Base-by-base conservation (phyloP, 192 early-diverging fungal species). In the Linnemannia zychae region DNA sequence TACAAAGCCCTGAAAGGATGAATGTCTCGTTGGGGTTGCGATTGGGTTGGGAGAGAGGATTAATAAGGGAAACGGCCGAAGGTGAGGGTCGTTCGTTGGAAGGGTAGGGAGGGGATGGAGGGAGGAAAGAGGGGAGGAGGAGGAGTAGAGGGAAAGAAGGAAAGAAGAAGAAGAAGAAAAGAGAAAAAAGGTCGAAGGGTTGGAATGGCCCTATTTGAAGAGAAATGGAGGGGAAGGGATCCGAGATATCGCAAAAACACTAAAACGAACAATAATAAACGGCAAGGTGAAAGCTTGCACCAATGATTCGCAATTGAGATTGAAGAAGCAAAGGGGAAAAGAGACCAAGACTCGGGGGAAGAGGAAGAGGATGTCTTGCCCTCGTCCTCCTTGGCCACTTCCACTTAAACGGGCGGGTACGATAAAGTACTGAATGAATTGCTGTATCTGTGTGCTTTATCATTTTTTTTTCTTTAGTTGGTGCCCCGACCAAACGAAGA, bases 251-350 rank as follows among this genome's bases (percentile, higher is more conserved):
- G 24, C 24, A 63, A 31, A 63, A 13, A 60, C 28, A 60, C n/a
- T 44, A 57, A 1, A n/a, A 37, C 13, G 9, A 57, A 18, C 52
- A 28, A 57, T 9, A 20, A 1, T 12, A 63, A 63, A 63, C 28
- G 13, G 57, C 13, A 33, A 2, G 1, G 28, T 63, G 15, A 24
- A n/a, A 24, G 28, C 28, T 31, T 31, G 57, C 24, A 31, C 57
- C 57, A 63, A 75, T 31, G 44, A 31, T 65, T 69, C 44, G 63
- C 36, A 67, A 49, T 77, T 57, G 28, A 53, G 76, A 77, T 76
- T 76, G 75, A 76, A 57, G 24, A 11, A 28, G 28, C 24, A 31
- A 60, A 3, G 57, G 24, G 24, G 24, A 53, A 22, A 2, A n/a
- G 7, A 11, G 4, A 24, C n/a, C 28, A 63, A 63, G 57, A 63